These are phyloP conservation scores for Metarhizium album DNA, from an alignment of 2,329 filamentous ascomycete species.

Conservation along the genomic window DNA sequence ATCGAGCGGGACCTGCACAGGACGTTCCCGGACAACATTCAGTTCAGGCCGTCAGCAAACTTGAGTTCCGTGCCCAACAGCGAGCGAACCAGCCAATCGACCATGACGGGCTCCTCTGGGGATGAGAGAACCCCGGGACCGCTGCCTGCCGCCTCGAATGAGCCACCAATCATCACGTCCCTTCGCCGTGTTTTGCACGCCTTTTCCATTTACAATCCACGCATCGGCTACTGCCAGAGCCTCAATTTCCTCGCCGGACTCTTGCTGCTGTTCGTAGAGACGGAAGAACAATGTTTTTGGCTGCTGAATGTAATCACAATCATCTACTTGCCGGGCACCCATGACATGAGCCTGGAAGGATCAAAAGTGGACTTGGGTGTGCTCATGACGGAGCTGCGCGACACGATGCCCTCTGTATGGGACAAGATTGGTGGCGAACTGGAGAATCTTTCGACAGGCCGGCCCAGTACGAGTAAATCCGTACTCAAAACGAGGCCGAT, in stretches of 20 bases:
- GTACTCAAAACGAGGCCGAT: slow-evolving; percentile 27
- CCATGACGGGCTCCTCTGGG: slow-evolving; percentile 20
- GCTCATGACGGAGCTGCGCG: slow-evolving; percentile 76
- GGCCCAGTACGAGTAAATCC: slow-evolving; percentile 24
- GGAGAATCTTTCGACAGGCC: slow-evolving; percentile 36
- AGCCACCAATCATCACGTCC: slow-evolving; percentile 70
- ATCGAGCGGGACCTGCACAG: slow-evolving; percentile 91
- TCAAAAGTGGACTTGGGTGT: slow-evolving; percentile 92
- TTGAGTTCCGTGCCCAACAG: slow-evolving; percentile 22
- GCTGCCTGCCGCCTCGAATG: slow-evolving; percentile 30
- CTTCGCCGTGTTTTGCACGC: slow-evolving; percentile 79
- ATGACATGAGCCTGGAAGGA: slow-evolving; percentile 81
- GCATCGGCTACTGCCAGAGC: slow-evolving; percentile 90
- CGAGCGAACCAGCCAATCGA: slow-evolving; percentile 26
- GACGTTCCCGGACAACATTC: slow-evolving; percentile 88
- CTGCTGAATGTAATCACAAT: slow-evolving; percentile 87
- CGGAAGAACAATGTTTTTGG: slow-evolving; percentile 87
- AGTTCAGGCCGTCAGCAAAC: slow-evolving; percentile 59
- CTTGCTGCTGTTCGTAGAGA: slow-evolving; percentile 74
- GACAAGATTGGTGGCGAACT: slow-evolving; percentile 75
- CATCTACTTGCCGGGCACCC: slow-evolving; percentile 79
- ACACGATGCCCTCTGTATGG: slow-evolving; percentile 76
- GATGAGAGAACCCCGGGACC: slow-evolving; percentile 25
- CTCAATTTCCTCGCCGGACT: slow-evolving; percentile 91
- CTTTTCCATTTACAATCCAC: slow-evolving; percentile 82